A percentile compares a stretch with the other conserved stretches of the same genome.
Evolutionary conservation across 148 eudicot species (phyloP).

Genomic region (Silene conica): DNA sequence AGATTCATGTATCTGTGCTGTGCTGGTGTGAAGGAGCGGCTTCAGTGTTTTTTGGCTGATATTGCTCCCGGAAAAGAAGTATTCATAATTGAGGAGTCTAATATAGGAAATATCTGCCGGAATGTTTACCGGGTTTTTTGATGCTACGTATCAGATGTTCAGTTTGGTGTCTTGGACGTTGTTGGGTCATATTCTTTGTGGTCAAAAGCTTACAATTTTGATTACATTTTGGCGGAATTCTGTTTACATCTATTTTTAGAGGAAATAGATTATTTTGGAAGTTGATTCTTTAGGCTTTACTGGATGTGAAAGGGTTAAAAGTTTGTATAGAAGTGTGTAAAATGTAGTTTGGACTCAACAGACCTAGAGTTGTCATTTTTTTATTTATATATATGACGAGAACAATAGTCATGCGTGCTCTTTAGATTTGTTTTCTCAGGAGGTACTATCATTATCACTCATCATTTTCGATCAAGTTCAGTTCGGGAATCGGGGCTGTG

Average conservation of each 20-base stretch:
- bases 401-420: too few relatives aligned
- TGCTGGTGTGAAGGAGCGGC: conserved; percentile 46
- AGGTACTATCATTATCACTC: too few relatives aligned
- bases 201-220: conserved; percentile 54
- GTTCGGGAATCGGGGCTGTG: too few relatives aligned
- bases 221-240: conserved; percentile 24
- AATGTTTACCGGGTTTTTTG: conserved; percentile 11
- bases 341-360: neutral
- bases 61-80: conserved; percentile 55
- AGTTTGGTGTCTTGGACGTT: conserved; percentile 22
- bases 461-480: too few relatives aligned
- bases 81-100: conserved; percentile 23
- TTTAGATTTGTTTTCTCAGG: too few relatives aligned
- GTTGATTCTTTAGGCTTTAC: conserved; percentile 25
- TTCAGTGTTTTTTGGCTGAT: conserved; percentile 76
- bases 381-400: too few relatives aligned
- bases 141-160: conserved; percentile 22
- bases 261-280: conserved; percentile 17
- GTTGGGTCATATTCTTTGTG: conserved; percentile 41
- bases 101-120: conserved; percentile 22
- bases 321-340: conserved; percentile 27
- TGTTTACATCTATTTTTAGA: conserved; percentile 35
- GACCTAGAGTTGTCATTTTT: too few relatives aligned
- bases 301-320: conserved; percentile 8
- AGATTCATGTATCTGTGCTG: conserved; percentile 28